Conservation (phyloP, 495 filamentous ascomycete genomes). For the Cudoniella acicularis region DNA sequence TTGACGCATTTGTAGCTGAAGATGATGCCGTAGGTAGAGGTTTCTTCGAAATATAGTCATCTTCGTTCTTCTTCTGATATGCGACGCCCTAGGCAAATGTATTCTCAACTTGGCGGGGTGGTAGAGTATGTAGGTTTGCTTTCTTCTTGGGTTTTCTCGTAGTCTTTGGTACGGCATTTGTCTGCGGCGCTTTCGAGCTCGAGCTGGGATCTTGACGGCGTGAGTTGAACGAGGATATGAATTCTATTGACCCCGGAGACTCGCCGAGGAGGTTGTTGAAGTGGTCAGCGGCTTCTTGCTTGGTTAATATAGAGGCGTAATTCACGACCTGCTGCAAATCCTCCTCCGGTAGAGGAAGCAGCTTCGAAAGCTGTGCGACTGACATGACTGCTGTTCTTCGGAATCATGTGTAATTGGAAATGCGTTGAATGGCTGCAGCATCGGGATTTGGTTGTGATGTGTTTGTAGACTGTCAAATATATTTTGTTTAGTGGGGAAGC, state of each 20-base stretch:
- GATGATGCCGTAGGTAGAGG: conserved; percentile 26
- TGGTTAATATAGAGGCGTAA: conserved; percentile 67
- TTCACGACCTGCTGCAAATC: conserved; percentile 77
- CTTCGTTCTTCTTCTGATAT: conserved; percentile 61
- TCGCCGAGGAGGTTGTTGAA: conserved; percentile 87
- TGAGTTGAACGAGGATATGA: conserved; percentile 87
- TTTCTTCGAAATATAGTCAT: conserved; percentile 56
- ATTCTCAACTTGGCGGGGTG: conserved; percentile 24
- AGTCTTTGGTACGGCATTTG: conserved; percentile 20
- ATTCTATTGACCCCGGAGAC: conserved; percentile 78
- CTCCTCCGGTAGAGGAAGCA: conserved; percentile 80
- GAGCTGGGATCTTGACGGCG: conserved; percentile 47
- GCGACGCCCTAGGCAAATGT: conserved; percentile 45
- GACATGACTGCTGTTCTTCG: no score
- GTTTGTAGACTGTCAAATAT: no score
- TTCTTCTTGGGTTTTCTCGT: conserved; percentile 23
- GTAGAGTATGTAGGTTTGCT: conserved; percentile 25
- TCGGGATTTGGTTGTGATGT: no score
- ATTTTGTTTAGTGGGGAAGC: no score
- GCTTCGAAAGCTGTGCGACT: conserved; percentile 63
- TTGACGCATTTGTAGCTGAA: conserved; percentile 41
- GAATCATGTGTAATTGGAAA: no score
- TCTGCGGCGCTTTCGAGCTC: not conserved
- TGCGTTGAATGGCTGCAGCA: no score
- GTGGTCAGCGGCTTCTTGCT: conserved; percentile 72